phyloP scores from a whole-genome alignment of 1,284 basidiomycete species.

The Gyrodon tennesseensis region DNA sequence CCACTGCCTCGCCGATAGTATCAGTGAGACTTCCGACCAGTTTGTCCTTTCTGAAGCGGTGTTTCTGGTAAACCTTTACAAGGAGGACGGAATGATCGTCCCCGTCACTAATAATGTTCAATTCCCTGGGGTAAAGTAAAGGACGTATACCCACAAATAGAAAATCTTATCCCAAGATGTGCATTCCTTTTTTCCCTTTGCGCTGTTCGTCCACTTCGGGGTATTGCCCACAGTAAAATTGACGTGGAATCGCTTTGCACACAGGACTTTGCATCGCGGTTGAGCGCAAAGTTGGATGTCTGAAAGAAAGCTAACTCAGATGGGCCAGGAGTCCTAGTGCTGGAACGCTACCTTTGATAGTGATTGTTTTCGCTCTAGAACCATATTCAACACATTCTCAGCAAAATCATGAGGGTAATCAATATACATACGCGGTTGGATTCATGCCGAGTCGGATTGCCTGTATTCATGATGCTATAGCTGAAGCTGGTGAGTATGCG shows the following conservation, averaged over 20 bases:
- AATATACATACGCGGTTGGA: not conserved
- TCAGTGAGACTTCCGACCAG: not conserved
- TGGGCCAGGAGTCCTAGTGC: not conserved
- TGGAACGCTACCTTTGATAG: not conserved
- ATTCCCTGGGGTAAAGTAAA: not conserved
- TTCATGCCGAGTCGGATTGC: not conserved
- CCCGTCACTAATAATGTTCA: conserved; percentile 10
- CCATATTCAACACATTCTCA: not conserved
- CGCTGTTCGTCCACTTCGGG: not conserved
- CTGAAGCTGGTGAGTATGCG: not conserved
- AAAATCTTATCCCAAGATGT: conserved; percentile 8
- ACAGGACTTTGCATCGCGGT: not conserved
- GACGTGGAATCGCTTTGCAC: conserved; percentile 4
- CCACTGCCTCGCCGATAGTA: not conserved
- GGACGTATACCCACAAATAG: conserved; percentile 15
- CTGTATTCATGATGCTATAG: not conserved
- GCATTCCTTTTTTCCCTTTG: not conserved
- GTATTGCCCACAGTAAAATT: not conserved
- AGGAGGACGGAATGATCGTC: not conserved
- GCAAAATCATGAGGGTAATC: not conserved
- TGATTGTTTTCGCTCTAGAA: not conserved
- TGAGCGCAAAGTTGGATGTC: conserved; percentile 15
- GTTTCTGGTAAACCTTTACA: conserved; percentile 8
- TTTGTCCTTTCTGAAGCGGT: not conserved
- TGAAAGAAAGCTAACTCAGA: not conserved